These are phyloP conservation scores for Ganoderma lucidum DNA, from an alignment of 1,284 basidiomycete genomes.

Conservation along the genomic window DNA sequence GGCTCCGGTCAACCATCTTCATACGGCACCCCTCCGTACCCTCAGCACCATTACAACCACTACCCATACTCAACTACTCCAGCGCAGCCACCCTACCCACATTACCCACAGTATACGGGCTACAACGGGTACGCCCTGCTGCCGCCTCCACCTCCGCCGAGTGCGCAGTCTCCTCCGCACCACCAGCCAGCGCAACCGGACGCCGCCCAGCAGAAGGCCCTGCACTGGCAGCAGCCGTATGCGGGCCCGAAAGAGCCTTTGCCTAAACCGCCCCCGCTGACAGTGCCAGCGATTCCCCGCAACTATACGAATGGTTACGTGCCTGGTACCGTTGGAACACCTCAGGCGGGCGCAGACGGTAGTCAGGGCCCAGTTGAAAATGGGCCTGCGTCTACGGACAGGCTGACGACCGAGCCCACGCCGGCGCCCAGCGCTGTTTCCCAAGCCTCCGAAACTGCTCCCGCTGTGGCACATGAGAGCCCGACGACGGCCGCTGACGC, in stretches of 20 bases:
- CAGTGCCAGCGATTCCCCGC: conserved; percentile 9
- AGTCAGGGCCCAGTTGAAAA: background rate
- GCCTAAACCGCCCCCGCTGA: conserved; percentile 15
- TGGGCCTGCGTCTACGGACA: background rate
- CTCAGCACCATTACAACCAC: conserved; percentile 17
- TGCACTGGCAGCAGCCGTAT: conserved; percentile 40
- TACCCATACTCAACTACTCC: conserved; percentile 28
- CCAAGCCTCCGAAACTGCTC: background rate
- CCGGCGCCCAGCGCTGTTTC: background rate
- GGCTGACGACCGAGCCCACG: background rate
- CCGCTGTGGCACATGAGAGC: background rate
- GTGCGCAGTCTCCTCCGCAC: conserved; percentile 4
- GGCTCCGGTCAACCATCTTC: conserved; percentile 6
- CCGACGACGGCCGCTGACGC: background rate
- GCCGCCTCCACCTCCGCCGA: conserved; percentile 11
- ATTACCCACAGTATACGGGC: conserved; percentile 27
- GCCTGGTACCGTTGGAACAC: background rate
- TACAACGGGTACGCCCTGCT: conserved; percentile 21
- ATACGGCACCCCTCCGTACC: conserved; percentile 23
- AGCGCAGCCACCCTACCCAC: conserved; percentile 15
- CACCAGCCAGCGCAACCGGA: background rate
- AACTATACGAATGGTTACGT: background rate
- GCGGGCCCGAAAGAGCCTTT: conserved; percentile 32
- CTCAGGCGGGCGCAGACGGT: background rate
- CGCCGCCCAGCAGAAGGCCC: conserved; percentile 16